A percentile compares a stretch with the other conserved stretches of the same genome.
Conservation (phyloP, 441 rosid species). For the Rhodomyrtus psidioides region DNA sequence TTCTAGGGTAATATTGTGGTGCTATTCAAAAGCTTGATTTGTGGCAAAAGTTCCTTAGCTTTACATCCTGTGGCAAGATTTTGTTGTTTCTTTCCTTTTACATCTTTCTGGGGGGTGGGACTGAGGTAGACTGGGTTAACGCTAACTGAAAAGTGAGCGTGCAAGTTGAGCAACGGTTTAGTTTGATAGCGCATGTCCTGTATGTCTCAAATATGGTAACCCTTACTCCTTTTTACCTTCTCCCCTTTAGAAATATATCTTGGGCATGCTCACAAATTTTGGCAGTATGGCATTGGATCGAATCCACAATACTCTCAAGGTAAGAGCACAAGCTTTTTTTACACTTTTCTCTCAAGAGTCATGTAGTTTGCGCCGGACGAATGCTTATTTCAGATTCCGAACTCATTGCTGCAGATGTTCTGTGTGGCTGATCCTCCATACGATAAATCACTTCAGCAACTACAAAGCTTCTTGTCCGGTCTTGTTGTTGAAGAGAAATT, state of each 20-base stretch:
- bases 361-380: not conserved
- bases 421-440: conserved; percentile 87
- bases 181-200: not conserved
- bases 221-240: conserved; percentile 1
- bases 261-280: conserved; percentile 95
- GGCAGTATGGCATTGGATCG: conserved; percentile 83
- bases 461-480: conserved; percentile 86
- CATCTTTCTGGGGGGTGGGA: not conserved
- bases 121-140: not conserved
- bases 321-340: conserved; percentile 11
- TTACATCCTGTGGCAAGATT: not conserved
- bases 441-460: conserved; percentile 87
- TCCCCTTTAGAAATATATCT: conserved; percentile 69
- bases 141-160: not conserved
- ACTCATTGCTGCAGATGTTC: conserved; percentile 53
- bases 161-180: not conserved
- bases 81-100: not conserved
- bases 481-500: conserved; percentile 84
- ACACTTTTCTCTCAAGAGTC: not conserved
- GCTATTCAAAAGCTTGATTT: not conserved
- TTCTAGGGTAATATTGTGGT: not conserved
- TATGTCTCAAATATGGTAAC: not conserved
- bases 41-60: not conserved
- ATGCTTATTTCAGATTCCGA: not conserved
- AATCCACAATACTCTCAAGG: conserved; percentile 92